phyloP scores from a whole-genome alignment of 768 basidiomycete species.

The Boletus subcaerulescens region DNA sequence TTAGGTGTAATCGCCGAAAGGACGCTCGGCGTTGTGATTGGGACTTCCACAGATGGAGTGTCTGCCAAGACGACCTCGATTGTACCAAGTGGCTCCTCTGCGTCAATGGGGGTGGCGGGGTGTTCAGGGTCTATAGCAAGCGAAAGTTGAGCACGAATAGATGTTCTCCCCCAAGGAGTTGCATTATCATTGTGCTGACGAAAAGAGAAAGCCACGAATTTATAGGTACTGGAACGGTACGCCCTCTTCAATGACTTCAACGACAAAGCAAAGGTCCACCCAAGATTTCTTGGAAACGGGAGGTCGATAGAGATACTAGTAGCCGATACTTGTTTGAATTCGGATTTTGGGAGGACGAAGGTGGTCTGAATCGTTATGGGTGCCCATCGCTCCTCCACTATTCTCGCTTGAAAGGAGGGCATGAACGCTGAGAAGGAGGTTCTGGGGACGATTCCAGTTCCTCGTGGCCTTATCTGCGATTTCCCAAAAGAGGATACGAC shows the following conservation, averaged over 20 bases:
- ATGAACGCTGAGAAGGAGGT: neutral
- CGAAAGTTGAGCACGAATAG: conserved; percentile 9
- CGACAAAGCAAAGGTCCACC: conserved; percentile 17
- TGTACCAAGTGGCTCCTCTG: neutral
- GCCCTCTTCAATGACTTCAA: neutral
- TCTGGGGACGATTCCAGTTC: neutral
- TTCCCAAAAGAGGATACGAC: too few species aligned
- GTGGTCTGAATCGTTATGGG: conserved; percentile 6
- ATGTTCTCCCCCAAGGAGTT: conserved; percentile 14
- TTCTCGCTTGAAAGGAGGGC: neutral
- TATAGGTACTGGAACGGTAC: neutral
- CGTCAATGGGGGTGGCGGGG: too few species aligned
- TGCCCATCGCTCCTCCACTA: conserved; percentile 16
- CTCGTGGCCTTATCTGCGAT: too few species aligned
- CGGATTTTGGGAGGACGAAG: neutral
- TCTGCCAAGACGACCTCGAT: conserved; percentile 4
- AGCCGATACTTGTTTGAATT: too few species aligned
- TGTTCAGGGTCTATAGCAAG: neutral
- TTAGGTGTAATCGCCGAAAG: too few species aligned
- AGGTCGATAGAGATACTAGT: conserved; percentile 2
- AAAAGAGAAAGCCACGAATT: conserved; percentile 7
- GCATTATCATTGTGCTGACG: neutral
- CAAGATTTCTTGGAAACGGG: conserved; percentile 2
- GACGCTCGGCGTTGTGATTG: neutral
- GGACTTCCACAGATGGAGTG: neutral